Evolutionary conservation across 257 asterid genomes (phyloP), one percentile per base, ranked within the genome.

Genomic region (Catharanthus roseus): DNA sequence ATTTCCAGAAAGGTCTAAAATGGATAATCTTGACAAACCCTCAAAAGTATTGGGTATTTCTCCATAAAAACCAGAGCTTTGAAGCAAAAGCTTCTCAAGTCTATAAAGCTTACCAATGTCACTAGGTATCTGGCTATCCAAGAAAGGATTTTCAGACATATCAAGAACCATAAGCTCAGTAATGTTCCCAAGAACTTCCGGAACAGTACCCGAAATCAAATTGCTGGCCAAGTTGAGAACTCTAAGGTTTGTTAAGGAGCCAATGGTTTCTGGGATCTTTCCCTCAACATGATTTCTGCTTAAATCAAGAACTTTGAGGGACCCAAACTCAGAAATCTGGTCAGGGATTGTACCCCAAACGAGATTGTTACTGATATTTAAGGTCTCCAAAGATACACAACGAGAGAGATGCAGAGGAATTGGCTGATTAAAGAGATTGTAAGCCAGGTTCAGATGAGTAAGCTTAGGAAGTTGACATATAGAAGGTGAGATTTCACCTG

Each of bases 271-370:
- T 57, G 96, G 97, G 83, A 91, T 87, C 51, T 78, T 81, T 36
- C 95, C 96, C 77, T 89, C 90, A 64, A 91, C 66, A 47, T 86
- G 97, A 63, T 91, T 91, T 72, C 74, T 86, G 86, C 96, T 82
- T 0, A 91, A 76, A 75, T 91, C 96, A 75, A 91, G 83, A 60
- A 85, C 71, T 57, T 75, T 80, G 74, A 91, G 54, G 15, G 85
- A 76, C 74, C 73, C 76, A 74, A 91, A 86, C 84, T 70, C 83
- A 65, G 91, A 86, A 68, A 91, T 82, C 63, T 89, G 93, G 9
- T 82, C 93, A n/a, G 93, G 96, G 66, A 91, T 85, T 76, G 89
- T 82, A 29, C 97, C 97, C 96, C 95, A 85, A 47, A 91, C 84
- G 80, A 91, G 96, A 67, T 91, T 91, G 68, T 82, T 81, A 45